These are phyloP conservation scores for Hura crepitans DNA, from an alignment of 441 rosid species.

Conservation along the genomic window DNA sequence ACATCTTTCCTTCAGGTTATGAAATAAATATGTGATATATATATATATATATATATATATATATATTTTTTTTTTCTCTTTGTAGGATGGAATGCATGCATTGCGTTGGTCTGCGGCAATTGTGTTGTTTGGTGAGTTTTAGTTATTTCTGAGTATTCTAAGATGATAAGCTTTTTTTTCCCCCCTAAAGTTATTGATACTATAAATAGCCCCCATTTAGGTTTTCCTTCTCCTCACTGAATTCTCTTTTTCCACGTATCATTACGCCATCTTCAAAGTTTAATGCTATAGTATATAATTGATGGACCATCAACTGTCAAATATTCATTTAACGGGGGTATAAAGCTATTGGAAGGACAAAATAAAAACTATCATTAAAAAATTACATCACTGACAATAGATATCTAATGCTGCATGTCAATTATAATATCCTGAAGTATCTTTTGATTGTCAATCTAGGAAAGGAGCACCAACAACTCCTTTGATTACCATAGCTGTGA, in stretches of 20 bases:
- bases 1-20: background rate
- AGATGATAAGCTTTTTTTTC: background rate
- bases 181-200: background rate
- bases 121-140: conserved; percentile 86
- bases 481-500: conserved; percentile 80
- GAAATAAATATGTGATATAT: too few species aligned
- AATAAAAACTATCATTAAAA: too few species aligned
- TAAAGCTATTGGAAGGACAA: too few species aligned
- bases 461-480: conserved; percentile 98
- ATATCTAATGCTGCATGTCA: too few species aligned
- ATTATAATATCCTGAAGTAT: background rate
- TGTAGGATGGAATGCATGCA: conserved; percentile 97
- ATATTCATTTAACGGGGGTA: too few species aligned
- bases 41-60: conserved; percentile 3
- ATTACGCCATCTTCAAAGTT: background rate
- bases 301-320: too few species aligned
- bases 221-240: background rate
- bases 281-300: background rate
- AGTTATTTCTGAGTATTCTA: conserved; percentile 9
- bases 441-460: conserved; percentile 40
- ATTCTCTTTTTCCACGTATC: background rate
- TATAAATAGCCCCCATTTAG: background rate
- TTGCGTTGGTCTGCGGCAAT: conserved; percentile 93
- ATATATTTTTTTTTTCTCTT: conserved; percentile 13
- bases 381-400: too few species aligned